phyloP scores from a whole-genome alignment of 371 early-diverging fungal species.

The Rhizopus delemar region DNA sequence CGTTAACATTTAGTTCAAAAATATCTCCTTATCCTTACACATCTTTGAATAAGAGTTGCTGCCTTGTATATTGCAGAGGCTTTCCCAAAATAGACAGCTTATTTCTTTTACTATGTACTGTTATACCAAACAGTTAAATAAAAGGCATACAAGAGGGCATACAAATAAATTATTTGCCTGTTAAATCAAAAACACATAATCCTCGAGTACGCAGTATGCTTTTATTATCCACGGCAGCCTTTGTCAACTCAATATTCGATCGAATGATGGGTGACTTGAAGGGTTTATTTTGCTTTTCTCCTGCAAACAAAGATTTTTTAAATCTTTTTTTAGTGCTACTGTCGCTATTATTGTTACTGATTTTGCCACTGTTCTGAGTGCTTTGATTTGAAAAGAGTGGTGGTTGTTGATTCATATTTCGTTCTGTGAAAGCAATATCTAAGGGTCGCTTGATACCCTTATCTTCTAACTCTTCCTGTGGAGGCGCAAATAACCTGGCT shows the following conservation, averaged over 20 bases:
- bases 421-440: too few species aligned
- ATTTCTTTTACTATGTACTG: constrained; percentile 8
- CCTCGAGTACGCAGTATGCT: constrained; percentile 1
- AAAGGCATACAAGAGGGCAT: background rate
- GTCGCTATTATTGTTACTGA: too few species aligned
- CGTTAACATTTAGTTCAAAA: background rate
- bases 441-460: too few species aligned
- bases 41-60: constrained; percentile 19
- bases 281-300: constrained; percentile 12
- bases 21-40: constrained; percentile 19
- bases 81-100: constrained; percentile 21
- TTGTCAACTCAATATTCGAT: constrained; percentile 32
- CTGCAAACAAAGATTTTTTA: background rate
- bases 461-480: too few species aligned
- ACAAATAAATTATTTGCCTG: constrained; percentile 18
- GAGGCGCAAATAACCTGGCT: background rate
- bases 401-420: too few species aligned
- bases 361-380: too few species aligned
- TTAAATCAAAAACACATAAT: constrained; percentile 32
- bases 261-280: constrained; percentile 43
- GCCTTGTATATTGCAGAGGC: constrained; percentile 17
- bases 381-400: too few species aligned
- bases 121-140: background rate
- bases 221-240: constrained; percentile 22
- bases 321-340: background rate